phyloP scores from a whole-genome alignment of 2,329 filamentous ascomycete genomes.

The Colletotrichum falcatum region DNA sequence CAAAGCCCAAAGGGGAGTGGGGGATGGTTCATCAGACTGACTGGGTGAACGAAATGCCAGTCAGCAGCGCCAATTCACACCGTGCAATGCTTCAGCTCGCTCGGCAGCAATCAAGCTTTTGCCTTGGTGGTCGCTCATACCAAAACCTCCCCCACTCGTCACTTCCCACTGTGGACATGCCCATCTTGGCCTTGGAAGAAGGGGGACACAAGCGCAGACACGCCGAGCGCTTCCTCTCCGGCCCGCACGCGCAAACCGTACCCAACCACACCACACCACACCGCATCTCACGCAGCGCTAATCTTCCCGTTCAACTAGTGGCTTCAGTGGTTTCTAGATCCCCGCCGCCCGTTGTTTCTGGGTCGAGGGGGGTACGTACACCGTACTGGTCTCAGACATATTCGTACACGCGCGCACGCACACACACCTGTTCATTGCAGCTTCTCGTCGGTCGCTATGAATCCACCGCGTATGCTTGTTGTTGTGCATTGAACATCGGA shows the following conservation, averaged over 20 bases:
- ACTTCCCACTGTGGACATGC: constrained; percentile 31
- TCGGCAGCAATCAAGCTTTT: too few species aligned
- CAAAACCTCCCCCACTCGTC: not conserved
- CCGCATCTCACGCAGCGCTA: constrained; percentile 22
- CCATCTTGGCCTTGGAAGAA: not conserved
- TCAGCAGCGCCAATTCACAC: constrained; percentile 20
- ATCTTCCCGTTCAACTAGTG: constrained; percentile 37
- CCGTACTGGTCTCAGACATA: constrained; percentile 35
- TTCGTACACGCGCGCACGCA: not conserved
- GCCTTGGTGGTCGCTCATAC: not conserved
- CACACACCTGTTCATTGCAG: not conserved
- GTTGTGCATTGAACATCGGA: constrained; percentile 23
- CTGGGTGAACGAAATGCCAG: not conserved
- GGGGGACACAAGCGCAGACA: constrained; percentile 2
- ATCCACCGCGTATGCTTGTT: not conserved
- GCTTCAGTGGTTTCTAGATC: constrained; percentile 40
- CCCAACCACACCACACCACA: constrained; percentile 11
- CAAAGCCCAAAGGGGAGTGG: too few species aligned
- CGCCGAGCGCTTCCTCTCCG: constrained; percentile 11
- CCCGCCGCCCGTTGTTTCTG: constrained; percentile 35
- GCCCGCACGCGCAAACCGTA: constrained; percentile 4
- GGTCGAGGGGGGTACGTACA: constrained; percentile 15
- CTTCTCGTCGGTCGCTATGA: constrained; percentile 10
- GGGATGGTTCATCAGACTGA: constrained; percentile 29
- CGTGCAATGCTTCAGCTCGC: constrained; percentile 1